Conservation (phyloP, 371 early-diverging fungal species). For the Catenaria anguillulae region DNA sequence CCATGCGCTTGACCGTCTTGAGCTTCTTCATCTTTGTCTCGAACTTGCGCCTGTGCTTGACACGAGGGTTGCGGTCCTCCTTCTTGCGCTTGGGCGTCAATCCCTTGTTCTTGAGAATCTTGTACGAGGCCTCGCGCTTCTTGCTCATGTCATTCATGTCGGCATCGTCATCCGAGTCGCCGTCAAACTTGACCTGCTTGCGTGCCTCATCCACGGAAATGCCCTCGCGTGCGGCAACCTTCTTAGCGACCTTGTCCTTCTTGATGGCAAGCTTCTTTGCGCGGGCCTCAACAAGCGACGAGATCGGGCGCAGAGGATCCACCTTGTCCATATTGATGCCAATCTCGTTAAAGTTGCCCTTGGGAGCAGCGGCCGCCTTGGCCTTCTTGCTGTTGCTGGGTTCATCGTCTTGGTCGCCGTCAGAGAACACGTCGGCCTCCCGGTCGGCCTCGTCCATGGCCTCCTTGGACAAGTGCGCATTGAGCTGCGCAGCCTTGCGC, state of each 20-base stretch:
- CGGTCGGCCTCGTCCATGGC: constrained; percentile 6
- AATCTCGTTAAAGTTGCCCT: constrained; percentile 12
- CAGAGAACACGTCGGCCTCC: constrained; percentile 13
- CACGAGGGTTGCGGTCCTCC: constrained; percentile 88
- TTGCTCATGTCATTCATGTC: constrained; percentile 15
- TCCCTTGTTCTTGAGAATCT: constrained; percentile 91
- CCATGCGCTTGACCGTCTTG: constrained; percentile 54
- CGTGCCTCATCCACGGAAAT: not conserved
- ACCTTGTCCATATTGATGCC: constrained; percentile 3
- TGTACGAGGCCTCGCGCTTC: constrained; percentile 70
- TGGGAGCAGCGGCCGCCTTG: constrained; percentile 16
- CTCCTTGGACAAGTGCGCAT: constrained; percentile 19
- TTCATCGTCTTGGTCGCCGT: constrained; percentile 15
- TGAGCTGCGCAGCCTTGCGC: not conserved
- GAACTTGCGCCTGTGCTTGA: constrained; percentile 77
- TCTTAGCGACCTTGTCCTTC: constrained; percentile 10
- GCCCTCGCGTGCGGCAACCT: constrained; percentile 19
- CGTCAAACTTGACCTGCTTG: not conserved
- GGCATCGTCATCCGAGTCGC: constrained; percentile 28
- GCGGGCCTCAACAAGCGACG: not conserved
- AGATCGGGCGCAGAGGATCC: constrained; percentile 8
- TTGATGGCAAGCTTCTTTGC: not conserved
- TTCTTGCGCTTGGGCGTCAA: constrained; percentile 83
- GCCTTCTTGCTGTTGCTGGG: constrained; percentile 13
- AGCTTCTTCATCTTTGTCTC: constrained; percentile 82